Conservation (phyloP, 2,329 filamentous ascomycete genomes). For the Aspergillus alliaceus region DNA sequence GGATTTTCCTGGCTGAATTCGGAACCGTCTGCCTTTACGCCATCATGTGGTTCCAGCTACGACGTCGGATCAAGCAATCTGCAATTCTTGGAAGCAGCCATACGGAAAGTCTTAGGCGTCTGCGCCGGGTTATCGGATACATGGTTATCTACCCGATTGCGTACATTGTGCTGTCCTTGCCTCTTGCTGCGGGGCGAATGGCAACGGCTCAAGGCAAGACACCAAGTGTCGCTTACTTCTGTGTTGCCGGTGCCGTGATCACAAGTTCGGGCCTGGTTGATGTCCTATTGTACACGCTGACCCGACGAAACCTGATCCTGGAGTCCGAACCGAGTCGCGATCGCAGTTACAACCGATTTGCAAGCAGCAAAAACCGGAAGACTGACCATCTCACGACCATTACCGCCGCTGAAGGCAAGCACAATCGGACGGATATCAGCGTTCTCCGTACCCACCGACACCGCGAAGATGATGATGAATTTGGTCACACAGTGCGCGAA, state of each 20-base stretch:
- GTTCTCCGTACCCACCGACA: constrained; percentile 17
- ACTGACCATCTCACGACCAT: constrained; percentile 32
- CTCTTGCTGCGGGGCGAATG: constrained; percentile 55
- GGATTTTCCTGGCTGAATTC: constrained; percentile 57
- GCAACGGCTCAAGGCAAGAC: constrained; percentile 35
- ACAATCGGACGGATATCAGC: constrained; percentile 19
- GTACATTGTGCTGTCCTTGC: constrained; percentile 65
- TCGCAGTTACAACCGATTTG: constrained; percentile 33
- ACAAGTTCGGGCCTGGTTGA: constrained; percentile 61
- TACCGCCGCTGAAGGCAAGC: constrained; percentile 24
- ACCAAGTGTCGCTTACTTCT: constrained; percentile 46
- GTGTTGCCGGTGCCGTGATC: constrained; percentile 56
- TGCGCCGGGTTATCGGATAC: constrained; percentile 46
- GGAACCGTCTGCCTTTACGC: constrained; percentile 52
- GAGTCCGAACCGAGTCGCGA: constrained; percentile 48
- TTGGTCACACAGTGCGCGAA: constrained; percentile 35
- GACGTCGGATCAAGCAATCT: constrained; percentile 43
- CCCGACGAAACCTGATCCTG: constrained; percentile 56
- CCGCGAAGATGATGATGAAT: constrained; percentile 21
- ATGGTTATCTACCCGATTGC: constrained; percentile 50
- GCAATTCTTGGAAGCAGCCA: constrained; percentile 37
- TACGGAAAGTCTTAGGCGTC: constrained; percentile 37
- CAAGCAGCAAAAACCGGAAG: constrained; percentile 26
- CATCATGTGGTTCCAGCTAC: constrained; percentile 51
- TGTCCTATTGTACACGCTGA: constrained; percentile 58